Evolutionary conservation across 2,329 filamentous ascomycete species (phyloP), one percentile per base, ranked within the genome.

Genomic region (Claviceps arundinis): DNA sequence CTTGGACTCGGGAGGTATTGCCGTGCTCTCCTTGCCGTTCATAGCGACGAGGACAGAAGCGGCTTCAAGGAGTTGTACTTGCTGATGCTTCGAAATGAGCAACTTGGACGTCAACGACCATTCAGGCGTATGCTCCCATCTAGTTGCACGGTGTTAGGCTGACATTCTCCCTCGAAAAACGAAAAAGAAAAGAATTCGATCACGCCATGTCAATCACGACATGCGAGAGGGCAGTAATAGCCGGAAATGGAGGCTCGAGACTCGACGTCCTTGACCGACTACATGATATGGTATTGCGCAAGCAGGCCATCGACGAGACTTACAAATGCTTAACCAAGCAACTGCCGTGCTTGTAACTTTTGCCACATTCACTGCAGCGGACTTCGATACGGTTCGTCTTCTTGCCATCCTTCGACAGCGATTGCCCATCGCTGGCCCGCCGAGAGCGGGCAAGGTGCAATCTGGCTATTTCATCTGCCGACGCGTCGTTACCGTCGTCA

Each of bases 281-380:
- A 11, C 30, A 34, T 24, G 17, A 19, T 1, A 47, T 47, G 7
- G 16, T 26, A 13, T 26, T 30, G 22, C 40, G 40, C 62, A 63
- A 65, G 60, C 60, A 65, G 65, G 58, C 65, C 63, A 67, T 66
- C 66, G 37, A 70, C 71, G 72, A 74, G 78, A 95, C 93, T 81
- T 84, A 97, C 93, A 96, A 85, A 84, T 98, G 93, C 82, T 97
- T 98, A 69, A 88, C 94, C 77, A 98, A 82, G 82, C 93, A 98
- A 77, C 93, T 97, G 82, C 90, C 95, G 80, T 98, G 93, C 83
- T 98, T 98, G 82, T 98, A 98, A 73, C 89, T 89, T 80, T 98
- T 98, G 71, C 91, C 91, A 76, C 93, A 98, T 72, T 90, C 91
- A 68, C 95, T 89, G 75, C 93, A 98, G 71, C 87, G 89, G 67